phyloP scores from a whole-genome alignment of 768 basidiomycete species.

The Jaapia argillacea region DNA sequence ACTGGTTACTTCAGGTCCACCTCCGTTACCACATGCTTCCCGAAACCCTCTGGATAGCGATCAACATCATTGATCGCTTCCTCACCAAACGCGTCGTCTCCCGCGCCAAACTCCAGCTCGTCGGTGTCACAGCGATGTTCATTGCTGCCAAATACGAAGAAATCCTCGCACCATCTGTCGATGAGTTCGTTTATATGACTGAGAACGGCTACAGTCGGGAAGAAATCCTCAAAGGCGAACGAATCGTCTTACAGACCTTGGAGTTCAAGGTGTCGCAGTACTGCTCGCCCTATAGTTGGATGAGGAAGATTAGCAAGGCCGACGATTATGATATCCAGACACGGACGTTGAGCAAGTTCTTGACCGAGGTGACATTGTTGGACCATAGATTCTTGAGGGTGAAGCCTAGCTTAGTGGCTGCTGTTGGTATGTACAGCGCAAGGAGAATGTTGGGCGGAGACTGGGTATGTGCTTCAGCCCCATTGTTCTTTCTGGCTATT shows the following conservation, averaged over 20 bases:
- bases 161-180: constrained; percentile 91
- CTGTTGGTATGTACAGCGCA: constrained; percentile 95
- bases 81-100: constrained; percentile 64
- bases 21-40: constrained; percentile 98
- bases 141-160: constrained; percentile 99
- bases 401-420: constrained; percentile 90
- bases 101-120: constrained; percentile 82
- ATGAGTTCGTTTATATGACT: constrained; percentile 99
- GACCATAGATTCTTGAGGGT: constrained; percentile 89
- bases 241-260: constrained; percentile 89
- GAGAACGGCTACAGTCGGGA: constrained; percentile 90
- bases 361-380: constrained; percentile 91
- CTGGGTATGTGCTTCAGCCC: constrained; percentile 66
- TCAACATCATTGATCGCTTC: constrained; percentile 87
- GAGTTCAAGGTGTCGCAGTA: constrained; percentile 95
- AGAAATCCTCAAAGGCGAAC: constrained; percentile 96
- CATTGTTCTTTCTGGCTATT: constrained; percentile 11
- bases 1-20: constrained; percentile 98
- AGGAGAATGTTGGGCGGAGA: constrained; percentile 88
- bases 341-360: constrained; percentile 92
- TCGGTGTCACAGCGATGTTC: constrained; percentile 98
- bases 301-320: constrained; percentile 95
- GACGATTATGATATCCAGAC: constrained; percentile 99
- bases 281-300: constrained; percentile 99
- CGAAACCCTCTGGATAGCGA: constrained; percentile 97